Base-by-base conservation (phyloP, 1,139 yeast species). In the Pichia sorboxylosa region DNA sequence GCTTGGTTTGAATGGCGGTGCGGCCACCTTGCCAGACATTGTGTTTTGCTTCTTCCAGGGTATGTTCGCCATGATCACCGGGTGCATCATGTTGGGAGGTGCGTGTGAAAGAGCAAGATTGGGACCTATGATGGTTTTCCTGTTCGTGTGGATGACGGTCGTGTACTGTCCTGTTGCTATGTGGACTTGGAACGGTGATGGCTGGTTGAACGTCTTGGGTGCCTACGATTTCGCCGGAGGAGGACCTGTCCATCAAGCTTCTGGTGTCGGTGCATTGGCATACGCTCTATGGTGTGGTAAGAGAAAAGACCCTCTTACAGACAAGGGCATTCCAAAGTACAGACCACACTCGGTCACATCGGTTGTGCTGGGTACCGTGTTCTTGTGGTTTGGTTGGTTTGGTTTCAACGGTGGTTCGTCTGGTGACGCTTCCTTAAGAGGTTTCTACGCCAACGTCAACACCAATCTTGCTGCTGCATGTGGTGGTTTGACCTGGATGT, bases 391-490 rank as follows among this genome's bases (percentile, higher is more conserved):
- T 50, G 97, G 97, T 28, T 87, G 98, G 97, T 84, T 82, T 51
- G 96, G 96, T 33, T 87, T 87, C 72, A 87, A 90, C 66, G 95
- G 95, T 58, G 96, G 97, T 48, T 83, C 95, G 31, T 82, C 95
- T 35, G 95, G 94, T 57, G 80, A 82, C 55, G 80, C 94, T 26
- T 59, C 87, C 40, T 75, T 87, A 55, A 79, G 96, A 61, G 85
- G 94, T 36, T 83, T 84, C 81, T 84, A 85, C 63, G 94, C 95
- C 20, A 73, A 82, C 55, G 82, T 81, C 51, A 84, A 83, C 68
- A 84, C 97, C 51, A 84, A 87, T 59, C 54, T 87, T 46, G 94
- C 96, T 38, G 97, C 97, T 40, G 77, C 94, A 13, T 59, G 72
- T 49, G 97, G 94, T 59, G 95, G 93, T 36, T 66, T 90, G 47